Conservation (phyloP, 441 rosid species). For the Pelargonium citronellum region DNA sequence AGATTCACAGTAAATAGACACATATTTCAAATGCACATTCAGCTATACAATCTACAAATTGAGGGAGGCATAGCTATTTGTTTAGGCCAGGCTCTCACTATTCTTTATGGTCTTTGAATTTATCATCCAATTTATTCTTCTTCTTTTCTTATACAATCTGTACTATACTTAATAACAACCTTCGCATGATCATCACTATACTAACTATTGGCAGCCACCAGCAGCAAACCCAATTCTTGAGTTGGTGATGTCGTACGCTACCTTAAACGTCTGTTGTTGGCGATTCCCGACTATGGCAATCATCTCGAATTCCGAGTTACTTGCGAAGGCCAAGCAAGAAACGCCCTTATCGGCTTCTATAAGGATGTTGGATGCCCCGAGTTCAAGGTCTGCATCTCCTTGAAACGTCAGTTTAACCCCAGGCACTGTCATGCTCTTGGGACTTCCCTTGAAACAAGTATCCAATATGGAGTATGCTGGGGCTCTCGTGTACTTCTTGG, state of each 20-base stretch:
- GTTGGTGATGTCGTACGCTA: constrained; percentile 36
- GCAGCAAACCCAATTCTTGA: constrained; percentile 39
- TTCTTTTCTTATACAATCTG: background rate
- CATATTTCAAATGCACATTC: background rate
- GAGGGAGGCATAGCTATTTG: background rate
- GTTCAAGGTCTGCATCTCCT: constrained; percentile 36
- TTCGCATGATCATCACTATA: background rate
- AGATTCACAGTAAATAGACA: constrained; percentile 1
- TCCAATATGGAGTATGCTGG: constrained; percentile 36
- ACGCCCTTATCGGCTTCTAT: constrained; percentile 29
- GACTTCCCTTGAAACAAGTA: constrained; percentile 38
- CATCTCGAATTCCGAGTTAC: constrained; percentile 7
- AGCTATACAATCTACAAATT: background rate
- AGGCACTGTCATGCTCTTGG: constrained; percentile 29
- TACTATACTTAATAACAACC: background rate
- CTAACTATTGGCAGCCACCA: constrained; percentile 20
- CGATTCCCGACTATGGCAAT: constrained; percentile 39
- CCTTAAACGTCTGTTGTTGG: constrained; percentile 38
- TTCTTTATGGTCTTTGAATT: background rate
- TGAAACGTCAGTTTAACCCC: constrained; percentile 32
- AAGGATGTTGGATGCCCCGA: constrained; percentile 28
- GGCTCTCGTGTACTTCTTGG: constrained; percentile 26
- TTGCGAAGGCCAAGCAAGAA: constrained; percentile 43
- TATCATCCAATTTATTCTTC: background rate
- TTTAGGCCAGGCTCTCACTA: background rate